Evolutionary conservation across 2,329 filamentous ascomycete genomes (phyloP), one percentile per base, ranked within the genome.

Genomic region (Zopfia rhizophila): DNA sequence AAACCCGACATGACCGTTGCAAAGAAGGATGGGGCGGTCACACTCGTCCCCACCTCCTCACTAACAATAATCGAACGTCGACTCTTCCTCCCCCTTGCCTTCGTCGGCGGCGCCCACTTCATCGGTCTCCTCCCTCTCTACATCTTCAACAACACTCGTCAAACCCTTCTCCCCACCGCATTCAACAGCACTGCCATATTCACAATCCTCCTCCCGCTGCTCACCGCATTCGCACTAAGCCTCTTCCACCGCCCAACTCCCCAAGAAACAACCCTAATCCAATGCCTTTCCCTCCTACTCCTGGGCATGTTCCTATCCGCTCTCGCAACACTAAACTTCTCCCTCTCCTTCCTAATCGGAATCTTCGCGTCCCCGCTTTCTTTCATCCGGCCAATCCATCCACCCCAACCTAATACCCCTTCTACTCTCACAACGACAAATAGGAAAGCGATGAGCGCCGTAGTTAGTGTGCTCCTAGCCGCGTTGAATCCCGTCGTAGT

Each of bases 311-410:
- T 91, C 61, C 85, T 99, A 55, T 92, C 92, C 10, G 88, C 92
- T 1, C 87, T 99, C 10, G 93, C 94, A 2, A 99, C 93, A 0
- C 83, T 99, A 38, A 99, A 99, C 74, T 99, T 99, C 78, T 91
- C 89, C 3, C 85, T 97, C 11, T 87, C 91, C 35, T 87, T 97
- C 66, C 78, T 96, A 25, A 79, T 97, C 38, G 94, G 94, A 25
- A 76, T 97, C 2, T 76, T 93, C 32, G 85, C 90, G 30, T 78
- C 83, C 3, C 93, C 93, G 0, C 78, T 97, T 11, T 87, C 85
- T n/a, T 97, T 96, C 67, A 77, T 87, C 13, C 79, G 74, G 6
- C 63, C 66, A 6, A 42, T 49, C 22, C 28, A 27, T 5, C 18
- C 27, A 8, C 22, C 28, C 10, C 36, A 8, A 3, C 23, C 13